Evolutionary conservation across 2,329 filamentous ascomycete species (phyloP).

Genomic region (Fusarium heterosporum): DNA sequence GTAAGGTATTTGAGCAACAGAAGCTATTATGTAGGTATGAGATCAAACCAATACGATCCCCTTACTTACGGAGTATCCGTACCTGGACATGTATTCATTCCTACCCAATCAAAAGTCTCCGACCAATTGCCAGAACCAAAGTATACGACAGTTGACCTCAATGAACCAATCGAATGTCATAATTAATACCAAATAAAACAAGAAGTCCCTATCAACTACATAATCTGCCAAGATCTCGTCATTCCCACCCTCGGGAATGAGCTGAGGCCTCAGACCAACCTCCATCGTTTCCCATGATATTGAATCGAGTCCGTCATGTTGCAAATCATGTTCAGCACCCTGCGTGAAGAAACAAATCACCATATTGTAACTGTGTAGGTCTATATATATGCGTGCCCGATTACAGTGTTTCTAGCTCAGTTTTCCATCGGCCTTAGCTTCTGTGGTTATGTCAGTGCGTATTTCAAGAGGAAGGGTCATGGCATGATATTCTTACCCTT

Average conservation of each 20-base stretch:
- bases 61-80: no score
- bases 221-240: slow-evolving; percentile 21
- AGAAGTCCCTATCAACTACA: slow-evolving; percentile 34
- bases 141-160: neutral
- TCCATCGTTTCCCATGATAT: slow-evolving; percentile 4
- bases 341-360: slow-evolving; percentile 12
- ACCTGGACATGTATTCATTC: neutral
- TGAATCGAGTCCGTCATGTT: slow-evolving; percentile 15
- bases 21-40: no score
- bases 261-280: slow-evolving; percentile 19
- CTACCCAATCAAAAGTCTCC: neutral
- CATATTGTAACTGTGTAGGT: slow-evolving; percentile 15
- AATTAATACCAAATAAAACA: slow-evolving; percentile 6
- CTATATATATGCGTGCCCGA: slow-evolving; percentile 21
- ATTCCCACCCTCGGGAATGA: slow-evolving; percentile 27
- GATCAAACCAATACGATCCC: no score
- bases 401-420: slow-evolving; percentile 57
- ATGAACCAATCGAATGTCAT: neutral
- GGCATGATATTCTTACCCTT: slow-evolving; percentile 65
- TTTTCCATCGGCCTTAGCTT: slow-evolving; percentile 81
- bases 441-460: slow-evolving; percentile 54
- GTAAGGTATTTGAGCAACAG: no score
- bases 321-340: slow-evolving; percentile 10
- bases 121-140: neutral
- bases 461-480: neutral